phyloP scores from a whole-genome alignment of 345 rosid species.

The Eucalyptus sp. region DNA sequence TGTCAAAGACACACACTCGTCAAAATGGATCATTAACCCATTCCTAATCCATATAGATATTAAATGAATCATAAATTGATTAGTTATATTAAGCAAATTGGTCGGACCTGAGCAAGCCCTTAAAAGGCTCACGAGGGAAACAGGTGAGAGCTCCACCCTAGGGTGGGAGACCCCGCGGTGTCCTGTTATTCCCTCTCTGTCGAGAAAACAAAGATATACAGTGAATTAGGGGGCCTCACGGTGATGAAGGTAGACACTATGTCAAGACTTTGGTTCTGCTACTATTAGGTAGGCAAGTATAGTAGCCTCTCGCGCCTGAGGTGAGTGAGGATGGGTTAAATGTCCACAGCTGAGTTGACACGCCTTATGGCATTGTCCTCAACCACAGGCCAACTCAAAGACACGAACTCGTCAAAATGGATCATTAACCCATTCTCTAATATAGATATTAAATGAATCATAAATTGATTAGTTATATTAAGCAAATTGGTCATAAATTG shows the following conservation, averaged over 20 bases:
- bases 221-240: rapidly evolving
- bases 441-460: too few relatives aligned
- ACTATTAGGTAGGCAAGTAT: rapidly evolving
- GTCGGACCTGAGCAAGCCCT: rapidly evolving
- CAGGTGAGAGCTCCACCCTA: rapidly evolving
- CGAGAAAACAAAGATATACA: rapidly evolving
- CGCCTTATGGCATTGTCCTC: rapidly evolving
- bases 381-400: too few relatives aligned
- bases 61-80: too few relatives aligned
- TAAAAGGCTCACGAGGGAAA: too few relatives aligned
- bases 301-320: rapidly evolving
- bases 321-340: rapidly evolving
- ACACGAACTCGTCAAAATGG: too few relatives aligned
- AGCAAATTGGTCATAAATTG: too few relatives aligned
- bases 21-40: too few relatives aligned
- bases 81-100: too few relatives aligned
- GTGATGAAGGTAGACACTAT: rapidly evolving
- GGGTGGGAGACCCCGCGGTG: rapidly evolving
- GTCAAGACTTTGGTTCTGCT: rapidly evolving
- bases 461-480: too few relatives aligned
- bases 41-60: too few relatives aligned
- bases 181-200: rapidly evolving
- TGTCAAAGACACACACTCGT: rapidly evolving
- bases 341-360: rapidly evolving
- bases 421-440: too few relatives aligned